Evolutionary conservation across 1,139 yeast species (phyloP).

Genomic region (Yamadazyma blattariae): DNA sequence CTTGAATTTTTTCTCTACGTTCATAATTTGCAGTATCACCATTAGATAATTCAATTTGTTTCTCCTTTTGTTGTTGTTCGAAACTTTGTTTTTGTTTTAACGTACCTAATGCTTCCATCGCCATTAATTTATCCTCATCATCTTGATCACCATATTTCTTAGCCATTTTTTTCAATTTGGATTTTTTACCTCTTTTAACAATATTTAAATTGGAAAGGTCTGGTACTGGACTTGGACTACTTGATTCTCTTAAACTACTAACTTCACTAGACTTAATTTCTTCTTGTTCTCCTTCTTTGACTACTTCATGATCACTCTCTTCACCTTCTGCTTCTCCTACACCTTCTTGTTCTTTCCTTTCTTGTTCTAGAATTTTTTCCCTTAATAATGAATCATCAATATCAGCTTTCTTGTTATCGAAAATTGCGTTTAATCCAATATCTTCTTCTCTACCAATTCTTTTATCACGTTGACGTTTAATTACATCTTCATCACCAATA

Average conservation of each 20-base stretch:
- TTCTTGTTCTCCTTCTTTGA: conserved; percentile 10
- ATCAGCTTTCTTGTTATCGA: conserved; percentile 35
- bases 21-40: conserved; percentile 19
- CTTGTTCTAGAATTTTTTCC: conserved; percentile 13
- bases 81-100: conserved; percentile 53
- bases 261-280: conserved; percentile 3
- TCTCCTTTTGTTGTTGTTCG: conserved; percentile 11
- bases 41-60: conserved; percentile 13
- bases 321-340: conserved; percentile 12
- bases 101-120: conserved; percentile 84
- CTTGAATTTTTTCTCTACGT: conserved; percentile 28
- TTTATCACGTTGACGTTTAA: conserved; percentile 35
- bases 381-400: conserved; percentile 19
- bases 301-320: conserved; percentile 11
- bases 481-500: conserved; percentile 59
- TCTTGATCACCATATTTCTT: conserved; percentile 88
- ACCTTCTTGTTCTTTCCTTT: conserved; percentile 9
- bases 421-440: conserved; percentile 41
- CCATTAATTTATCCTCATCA: conserved; percentile 73
- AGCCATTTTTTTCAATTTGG: conserved; percentile 78
- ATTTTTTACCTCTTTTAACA: conserved; percentile 72
- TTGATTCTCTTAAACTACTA: conserved; percentile 6
- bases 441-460: conserved; percentile 42
- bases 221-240: background rate
- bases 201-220: conserved; percentile 14